These are phyloP conservation scores for Alloteropsis angusta DNA, from an alignment of 202 grass and related monocot genomes.

Conservation along the genomic window DNA sequence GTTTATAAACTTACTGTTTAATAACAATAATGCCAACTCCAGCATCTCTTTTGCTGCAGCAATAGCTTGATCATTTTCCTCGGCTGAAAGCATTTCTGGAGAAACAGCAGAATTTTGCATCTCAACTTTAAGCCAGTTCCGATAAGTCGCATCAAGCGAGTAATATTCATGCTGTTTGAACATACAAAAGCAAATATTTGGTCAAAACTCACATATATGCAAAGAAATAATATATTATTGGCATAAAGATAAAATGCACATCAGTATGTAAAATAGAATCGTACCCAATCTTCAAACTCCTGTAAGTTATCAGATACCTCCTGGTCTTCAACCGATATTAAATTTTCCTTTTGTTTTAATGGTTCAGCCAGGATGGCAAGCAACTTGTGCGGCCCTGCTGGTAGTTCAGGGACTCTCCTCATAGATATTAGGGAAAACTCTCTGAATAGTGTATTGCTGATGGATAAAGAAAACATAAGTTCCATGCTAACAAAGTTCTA, in stretches of 20 bases:
- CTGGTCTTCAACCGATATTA: slow-evolving; percentile 51
- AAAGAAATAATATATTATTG: slow-evolving; percentile 1
- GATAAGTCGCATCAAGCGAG: slow-evolving; percentile 87
- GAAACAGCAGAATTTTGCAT: slow-evolving; percentile 63
- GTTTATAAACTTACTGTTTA: slow-evolving; percentile 56
- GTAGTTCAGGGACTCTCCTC: slow-evolving; percentile 81
- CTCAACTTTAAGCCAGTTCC: slow-evolving; percentile 86
- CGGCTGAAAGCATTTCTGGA: slow-evolving; percentile 69
- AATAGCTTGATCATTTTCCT: slow-evolving; percentile 71
- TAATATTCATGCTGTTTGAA: slow-evolving; percentile 83
- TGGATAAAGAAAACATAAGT: slow-evolving; percentile 35
- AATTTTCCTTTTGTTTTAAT: slow-evolving; percentile 76
- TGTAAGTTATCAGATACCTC: slow-evolving; percentile 68
- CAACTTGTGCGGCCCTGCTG: slow-evolving; percentile 84
- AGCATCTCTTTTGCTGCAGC: slow-evolving; percentile 73
- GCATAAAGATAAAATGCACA: slow-evolving; percentile 2
- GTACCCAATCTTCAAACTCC: slow-evolving; percentile 98
- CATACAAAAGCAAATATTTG: slow-evolving; percentile 26
- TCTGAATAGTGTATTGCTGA: slow-evolving; percentile 87
- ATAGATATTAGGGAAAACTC: slow-evolving; percentile 92
- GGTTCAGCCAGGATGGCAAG: slow-evolving; percentile 92
- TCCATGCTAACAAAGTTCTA: neutral
- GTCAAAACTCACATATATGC: slow-evolving; percentile 1
- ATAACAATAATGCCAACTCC: slow-evolving; percentile 59
- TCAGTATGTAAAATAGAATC: slow-evolving; percentile 12